These are phyloP conservation scores for Bassia scoparia DNA, from an alignment of 148 eudicot genomes.

Conservation along the genomic window DNA sequence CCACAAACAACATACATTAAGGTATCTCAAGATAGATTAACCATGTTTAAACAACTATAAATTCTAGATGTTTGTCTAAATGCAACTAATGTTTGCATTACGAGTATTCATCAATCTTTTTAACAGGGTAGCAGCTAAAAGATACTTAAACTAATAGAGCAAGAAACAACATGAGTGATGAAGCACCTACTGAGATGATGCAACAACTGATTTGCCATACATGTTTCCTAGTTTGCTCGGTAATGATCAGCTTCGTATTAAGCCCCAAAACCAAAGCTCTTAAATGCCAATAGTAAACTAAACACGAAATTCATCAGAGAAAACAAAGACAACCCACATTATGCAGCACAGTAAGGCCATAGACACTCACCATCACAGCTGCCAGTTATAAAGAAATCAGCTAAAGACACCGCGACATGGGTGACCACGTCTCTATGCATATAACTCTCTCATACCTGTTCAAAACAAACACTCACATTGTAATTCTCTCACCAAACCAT, in stretches of 20 bases:
- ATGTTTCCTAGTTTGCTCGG: too few species aligned
- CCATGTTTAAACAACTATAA: background rate
- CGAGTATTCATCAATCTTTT: background rate
- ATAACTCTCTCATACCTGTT: constrained; percentile 93
- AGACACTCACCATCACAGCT: constrained; percentile 81
- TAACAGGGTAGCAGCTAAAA: background rate
- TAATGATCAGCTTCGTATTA: background rate
- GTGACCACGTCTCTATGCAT: constrained; percentile 99
- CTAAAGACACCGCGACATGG: constrained; percentile 85
- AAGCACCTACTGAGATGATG: background rate
- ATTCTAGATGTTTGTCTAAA: background rate
- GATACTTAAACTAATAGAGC: background rate
- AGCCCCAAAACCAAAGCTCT: background rate
- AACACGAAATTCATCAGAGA: too few species aligned
- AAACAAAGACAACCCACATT: background rate
- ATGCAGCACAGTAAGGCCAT: background rate
- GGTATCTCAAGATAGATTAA: background rate
- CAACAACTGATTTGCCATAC: background rate
- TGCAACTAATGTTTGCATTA: background rate
- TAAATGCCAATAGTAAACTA: too few species aligned
- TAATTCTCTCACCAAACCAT: background rate
- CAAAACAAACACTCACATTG: constrained; percentile 9
- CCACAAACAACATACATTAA: background rate
- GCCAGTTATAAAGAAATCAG: constrained; percentile 92
- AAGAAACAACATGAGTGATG: background rate